Percentiles rank a stretch among this genome's conserved stretches.
phyloP scores from a whole-genome alignment of 495 filamentous ascomycete genomes.

The Astrocystis sublimbata region DNA sequence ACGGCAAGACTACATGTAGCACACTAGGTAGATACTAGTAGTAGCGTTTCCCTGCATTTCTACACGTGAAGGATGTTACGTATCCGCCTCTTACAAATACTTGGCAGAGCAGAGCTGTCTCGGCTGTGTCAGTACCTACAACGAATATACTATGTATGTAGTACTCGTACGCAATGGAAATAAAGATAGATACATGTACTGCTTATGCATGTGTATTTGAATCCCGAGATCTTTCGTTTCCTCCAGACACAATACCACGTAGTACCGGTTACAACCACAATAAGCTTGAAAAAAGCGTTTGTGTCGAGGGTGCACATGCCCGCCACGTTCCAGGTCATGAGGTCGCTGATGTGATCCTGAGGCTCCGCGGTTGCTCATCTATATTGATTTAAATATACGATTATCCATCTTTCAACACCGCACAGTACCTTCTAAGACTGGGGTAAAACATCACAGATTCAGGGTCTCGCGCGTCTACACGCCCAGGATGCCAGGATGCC shows the following conservation, averaged over 20 bases:
- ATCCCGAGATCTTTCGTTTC: background rate
- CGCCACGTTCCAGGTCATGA: background rate
- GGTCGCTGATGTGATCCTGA: background rate
- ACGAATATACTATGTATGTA: background rate
- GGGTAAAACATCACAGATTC: conserved; percentile 4
- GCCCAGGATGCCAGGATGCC: no score
- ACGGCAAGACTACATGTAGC: background rate
- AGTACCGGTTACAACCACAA: background rate
- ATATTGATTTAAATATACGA: no score
- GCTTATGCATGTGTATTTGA: background rate
- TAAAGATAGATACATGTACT: background rate
- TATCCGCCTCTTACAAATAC: background rate
- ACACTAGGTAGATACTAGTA: no score
- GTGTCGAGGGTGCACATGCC: background rate
- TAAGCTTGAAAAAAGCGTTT: background rate
- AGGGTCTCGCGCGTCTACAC: background rate
- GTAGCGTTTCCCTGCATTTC: background rate
- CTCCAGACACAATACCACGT: background rate
- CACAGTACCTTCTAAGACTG: no score
- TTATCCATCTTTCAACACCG: no score
- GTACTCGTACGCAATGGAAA: background rate
- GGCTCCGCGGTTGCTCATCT: background rate
- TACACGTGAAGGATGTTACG: conserved; percentile 5
- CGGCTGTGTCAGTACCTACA: no score
- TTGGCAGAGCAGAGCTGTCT: background rate